Evolutionary conservation across 768 basidiomycete species (phyloP).

Genomic region (Termitomyces sp.): DNA sequence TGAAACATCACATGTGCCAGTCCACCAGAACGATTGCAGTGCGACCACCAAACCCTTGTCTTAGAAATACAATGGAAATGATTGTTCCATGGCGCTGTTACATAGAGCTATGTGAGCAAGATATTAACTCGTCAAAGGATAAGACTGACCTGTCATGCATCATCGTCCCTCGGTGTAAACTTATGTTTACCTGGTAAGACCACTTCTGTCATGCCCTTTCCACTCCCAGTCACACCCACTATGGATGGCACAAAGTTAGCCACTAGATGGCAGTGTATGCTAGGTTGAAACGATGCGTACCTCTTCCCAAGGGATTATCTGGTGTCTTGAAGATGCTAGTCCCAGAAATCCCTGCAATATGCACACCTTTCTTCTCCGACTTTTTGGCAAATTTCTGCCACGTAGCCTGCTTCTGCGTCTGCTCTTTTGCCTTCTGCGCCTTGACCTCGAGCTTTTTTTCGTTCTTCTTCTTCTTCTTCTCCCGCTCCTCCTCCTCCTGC

Average conservation of each 20-base stretch:
- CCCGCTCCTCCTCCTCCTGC: constrained; percentile 83
- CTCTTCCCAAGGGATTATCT: constrained; percentile 84
- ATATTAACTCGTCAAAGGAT: neutral
- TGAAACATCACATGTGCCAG: constrained; percentile 30
- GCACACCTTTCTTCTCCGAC: constrained; percentile 87
- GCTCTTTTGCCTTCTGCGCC: constrained; percentile 87
- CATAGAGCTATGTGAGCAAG: neutral
- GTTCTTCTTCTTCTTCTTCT: constrained; percentile 91
- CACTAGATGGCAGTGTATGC: constrained; percentile 6
- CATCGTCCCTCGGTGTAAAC: constrained; percentile 52
- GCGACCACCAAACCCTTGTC: neutral
- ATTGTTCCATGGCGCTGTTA: neutral
- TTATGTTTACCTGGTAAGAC: constrained; percentile 72
- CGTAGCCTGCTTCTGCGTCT: constrained; percentile 74
- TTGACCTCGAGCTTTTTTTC: constrained; percentile 87
- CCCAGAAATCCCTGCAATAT: constrained; percentile 84
- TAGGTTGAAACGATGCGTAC: constrained; percentile 37
- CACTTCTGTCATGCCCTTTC: constrained; percentile 84
- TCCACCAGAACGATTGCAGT: neutral
- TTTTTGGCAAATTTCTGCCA: constrained; percentile 98
- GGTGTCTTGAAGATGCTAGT: constrained; percentile 95
- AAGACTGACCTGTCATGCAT: constrained; percentile 22
- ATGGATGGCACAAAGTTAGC: constrained; percentile 19
- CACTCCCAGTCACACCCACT: constrained; percentile 93
- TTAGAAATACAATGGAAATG: constrained; percentile 1